Conservation (phyloP, 345 rosid genomes). For the Kandelia obovata region DNA sequence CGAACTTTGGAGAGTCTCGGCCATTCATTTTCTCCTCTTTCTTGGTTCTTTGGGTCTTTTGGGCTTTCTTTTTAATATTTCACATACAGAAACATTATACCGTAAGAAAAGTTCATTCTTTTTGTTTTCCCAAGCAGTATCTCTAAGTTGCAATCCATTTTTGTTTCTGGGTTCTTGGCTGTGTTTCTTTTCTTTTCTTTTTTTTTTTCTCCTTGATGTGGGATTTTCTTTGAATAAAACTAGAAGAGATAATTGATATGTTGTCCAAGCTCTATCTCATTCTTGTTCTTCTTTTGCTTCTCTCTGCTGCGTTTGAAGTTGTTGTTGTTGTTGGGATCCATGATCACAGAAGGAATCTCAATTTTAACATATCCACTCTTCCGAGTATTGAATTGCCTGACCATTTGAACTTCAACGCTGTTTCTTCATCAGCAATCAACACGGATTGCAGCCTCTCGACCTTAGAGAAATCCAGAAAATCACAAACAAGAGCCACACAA, state of each 20-base stretch:
- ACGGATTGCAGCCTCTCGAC: slow-evolving; percentile 51
- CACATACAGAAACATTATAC: neutral
- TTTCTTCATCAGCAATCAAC: slow-evolving; percentile 50
- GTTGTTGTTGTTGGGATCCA: slow-evolving; percentile 33
- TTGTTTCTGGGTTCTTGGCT: neutral
- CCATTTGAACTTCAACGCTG: slow-evolving; percentile 68
- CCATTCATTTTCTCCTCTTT: neutral
- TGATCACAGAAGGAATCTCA: slow-evolving; percentile 23
- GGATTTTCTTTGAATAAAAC: slow-evolving; percentile 21
- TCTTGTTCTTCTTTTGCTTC: slow-evolving; percentile 36
- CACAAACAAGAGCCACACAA: slow-evolving; percentile 9
- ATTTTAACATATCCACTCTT: slow-evolving; percentile 44
- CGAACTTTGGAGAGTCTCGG: neutral
- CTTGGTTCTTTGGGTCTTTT: neutral
- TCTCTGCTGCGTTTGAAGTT: slow-evolving; percentile 33
- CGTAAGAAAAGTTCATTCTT: neutral
- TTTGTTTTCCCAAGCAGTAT: neutral
- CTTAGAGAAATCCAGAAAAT: slow-evolving; percentile 24
- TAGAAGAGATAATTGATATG: slow-evolving; percentile 40
- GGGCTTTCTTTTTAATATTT: neutral
- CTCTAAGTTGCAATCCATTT: neutral
- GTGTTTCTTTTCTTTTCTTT: too few species aligned
- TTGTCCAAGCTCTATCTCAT: slow-evolving; percentile 31
- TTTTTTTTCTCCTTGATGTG: slow-evolving; percentile 1
- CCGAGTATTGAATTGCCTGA: slow-evolving; percentile 58